Evolutionary conservation across 495 filamentous ascomycete species (phyloP).

Genomic region (Endocarpon pusillum): DNA sequence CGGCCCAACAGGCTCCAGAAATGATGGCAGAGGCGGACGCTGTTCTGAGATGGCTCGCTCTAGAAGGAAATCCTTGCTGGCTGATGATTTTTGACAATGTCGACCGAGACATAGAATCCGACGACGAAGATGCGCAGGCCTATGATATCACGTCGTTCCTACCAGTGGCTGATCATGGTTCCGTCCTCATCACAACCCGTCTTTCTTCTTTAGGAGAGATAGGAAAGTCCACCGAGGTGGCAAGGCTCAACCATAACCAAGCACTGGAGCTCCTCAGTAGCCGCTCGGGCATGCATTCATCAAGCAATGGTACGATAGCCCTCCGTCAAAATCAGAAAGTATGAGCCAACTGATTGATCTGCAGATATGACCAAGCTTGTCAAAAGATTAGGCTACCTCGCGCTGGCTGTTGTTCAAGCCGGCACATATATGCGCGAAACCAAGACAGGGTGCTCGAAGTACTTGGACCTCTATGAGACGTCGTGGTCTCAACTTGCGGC

Average conservation of each 20-base stretch:
- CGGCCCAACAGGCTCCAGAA: not conserved
- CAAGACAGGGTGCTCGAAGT: constrained; percentile 6
- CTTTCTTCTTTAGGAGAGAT: constrained; percentile 15
- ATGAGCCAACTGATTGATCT: too few species aligned
- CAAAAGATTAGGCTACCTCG: constrained; percentile 13
- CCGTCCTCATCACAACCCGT: constrained; percentile 24
- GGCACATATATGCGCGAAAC: constrained; percentile 15
- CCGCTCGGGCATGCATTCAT: too few species aligned
- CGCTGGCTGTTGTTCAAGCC: constrained; percentile 18
- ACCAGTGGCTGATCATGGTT: constrained; percentile 21
- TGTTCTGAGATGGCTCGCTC: constrained; percentile 11
- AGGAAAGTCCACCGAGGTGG: constrained; percentile 6
- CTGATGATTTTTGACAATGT: constrained; percentile 27
- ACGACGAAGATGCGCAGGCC: constrained; percentile 8
- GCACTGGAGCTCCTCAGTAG: too few species aligned
- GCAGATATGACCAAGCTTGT: not conserved
- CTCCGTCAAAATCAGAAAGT: too few species aligned
- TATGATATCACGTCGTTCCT: constrained; percentile 22
- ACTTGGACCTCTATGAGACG: constrained; percentile 18
- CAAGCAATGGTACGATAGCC: too few species aligned
- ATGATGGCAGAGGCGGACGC: not conserved
- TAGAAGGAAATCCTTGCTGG: constrained; percentile 17
- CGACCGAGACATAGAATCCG: constrained; percentile 16
- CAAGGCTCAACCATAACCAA: not conserved
- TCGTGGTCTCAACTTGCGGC: constrained; percentile 16